These are phyloP conservation scores for Trametes cingulata DNA, from an alignment of 768 basidiomycete species.

Conservation along the genomic window DNA sequence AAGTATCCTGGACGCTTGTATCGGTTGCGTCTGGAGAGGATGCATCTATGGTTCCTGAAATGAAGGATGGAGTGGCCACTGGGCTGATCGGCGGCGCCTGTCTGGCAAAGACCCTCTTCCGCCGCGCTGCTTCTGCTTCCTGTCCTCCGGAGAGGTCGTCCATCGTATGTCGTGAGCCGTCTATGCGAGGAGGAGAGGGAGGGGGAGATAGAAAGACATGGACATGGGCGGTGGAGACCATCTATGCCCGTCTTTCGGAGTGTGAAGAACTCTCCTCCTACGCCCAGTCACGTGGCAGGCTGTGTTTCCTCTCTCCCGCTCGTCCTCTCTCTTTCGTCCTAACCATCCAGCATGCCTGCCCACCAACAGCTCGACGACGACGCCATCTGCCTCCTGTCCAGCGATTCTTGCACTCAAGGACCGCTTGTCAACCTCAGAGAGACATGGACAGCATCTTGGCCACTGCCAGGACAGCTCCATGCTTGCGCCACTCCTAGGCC, in stretches of 20 bases:
- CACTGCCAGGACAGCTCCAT: no score
- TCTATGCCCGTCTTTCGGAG: neutral
- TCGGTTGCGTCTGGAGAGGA: neutral
- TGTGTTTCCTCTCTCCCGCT: neutral
- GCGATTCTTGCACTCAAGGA: no score
- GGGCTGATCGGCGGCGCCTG: constrained; percentile 11
- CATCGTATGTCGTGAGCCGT: neutral
- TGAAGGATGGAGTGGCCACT: neutral
- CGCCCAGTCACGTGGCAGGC: neutral
- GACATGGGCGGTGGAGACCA: constrained; percentile 2
- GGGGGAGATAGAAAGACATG: neutral
- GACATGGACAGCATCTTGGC: no score
- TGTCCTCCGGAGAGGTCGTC: neutral
- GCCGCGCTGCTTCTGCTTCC: neutral
- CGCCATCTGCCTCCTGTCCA: no score
- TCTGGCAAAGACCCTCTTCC: constrained; percentile 2
- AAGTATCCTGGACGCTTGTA: neutral
- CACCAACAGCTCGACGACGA: neutral
- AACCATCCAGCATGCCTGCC: neutral
- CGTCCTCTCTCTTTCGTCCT: neutral
- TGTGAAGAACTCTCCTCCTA: neutral
- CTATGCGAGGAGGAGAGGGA: neutral
- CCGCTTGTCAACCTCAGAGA: no score
- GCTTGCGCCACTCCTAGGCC: neutral
- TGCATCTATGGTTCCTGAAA: neutral